Evolutionary conservation across 2,329 filamentous ascomycete species (phyloP).

Genomic region (Huntiella moniliformis): DNA sequence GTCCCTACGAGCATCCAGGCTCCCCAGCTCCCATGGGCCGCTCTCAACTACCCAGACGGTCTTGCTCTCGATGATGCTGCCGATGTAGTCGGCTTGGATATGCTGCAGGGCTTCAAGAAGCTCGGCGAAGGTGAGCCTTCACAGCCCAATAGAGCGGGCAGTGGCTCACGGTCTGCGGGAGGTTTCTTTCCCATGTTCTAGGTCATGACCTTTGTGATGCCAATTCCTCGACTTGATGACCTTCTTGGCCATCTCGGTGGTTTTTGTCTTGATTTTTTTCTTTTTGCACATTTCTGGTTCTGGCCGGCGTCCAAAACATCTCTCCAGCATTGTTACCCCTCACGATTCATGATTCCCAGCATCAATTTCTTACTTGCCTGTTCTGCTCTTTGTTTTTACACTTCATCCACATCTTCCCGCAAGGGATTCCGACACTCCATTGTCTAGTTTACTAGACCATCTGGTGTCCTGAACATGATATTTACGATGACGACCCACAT

Average conservation of each 20-base stretch:
- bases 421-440: too few relatives aligned
- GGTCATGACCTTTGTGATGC: background rate
- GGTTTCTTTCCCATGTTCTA: constrained; percentile 10
- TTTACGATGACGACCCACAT: too few relatives aligned
- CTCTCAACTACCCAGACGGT: constrained; percentile 23
- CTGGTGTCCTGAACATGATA: too few relatives aligned
- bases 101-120: constrained; percentile 57
- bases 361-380: background rate
- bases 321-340: background rate
- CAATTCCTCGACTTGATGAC: background rate
- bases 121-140: constrained; percentile 33
- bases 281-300: constrained; percentile 5
- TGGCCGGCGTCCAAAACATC: too few relatives aligned
- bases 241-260: background rate
- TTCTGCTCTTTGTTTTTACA: constrained; percentile 1
- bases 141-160: constrained; percentile 13
- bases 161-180: constrained; percentile 14
- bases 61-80: constrained; percentile 18
- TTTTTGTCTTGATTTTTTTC: constrained; percentile 1
- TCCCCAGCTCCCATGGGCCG: constrained; percentile 23
- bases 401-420: too few relatives aligned
- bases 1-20: constrained; percentile 18
- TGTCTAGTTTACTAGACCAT: too few relatives aligned
- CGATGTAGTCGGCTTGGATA: constrained; percentile 46
- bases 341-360: background rate